Conservation (phyloP, 371 early-diverging fungal species). For the Haplosporangium sp. region DNA sequence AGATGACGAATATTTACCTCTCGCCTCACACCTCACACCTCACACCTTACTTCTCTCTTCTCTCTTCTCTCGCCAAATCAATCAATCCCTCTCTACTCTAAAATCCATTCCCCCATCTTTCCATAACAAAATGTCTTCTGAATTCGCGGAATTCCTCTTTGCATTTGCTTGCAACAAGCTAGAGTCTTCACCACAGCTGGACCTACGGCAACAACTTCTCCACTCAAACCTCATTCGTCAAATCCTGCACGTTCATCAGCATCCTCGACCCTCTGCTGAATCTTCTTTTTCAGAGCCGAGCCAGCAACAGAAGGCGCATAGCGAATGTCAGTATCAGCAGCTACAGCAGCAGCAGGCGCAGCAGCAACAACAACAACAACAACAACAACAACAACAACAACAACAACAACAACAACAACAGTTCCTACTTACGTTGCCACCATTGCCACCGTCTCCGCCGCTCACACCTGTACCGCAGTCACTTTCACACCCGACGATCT, state of each 20-base stretch:
- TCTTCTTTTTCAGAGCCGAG: neutral
- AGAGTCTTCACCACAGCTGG: slow-evolving; percentile 40
- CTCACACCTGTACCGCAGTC: slow-evolving; percentile 17
- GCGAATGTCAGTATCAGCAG: no score
- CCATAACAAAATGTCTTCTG: slow-evolving; percentile 20
- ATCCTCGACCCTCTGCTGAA: slow-evolving; percentile 6
- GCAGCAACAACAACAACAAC: slow-evolving; percentile 1
- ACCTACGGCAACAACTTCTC: slow-evolving; percentile 49
- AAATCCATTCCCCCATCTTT: neutral
- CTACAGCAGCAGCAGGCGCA: neutral
- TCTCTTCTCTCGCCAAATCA: neutral
- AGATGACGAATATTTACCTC: no score
- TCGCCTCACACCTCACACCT: no score
- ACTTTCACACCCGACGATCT: neutral
- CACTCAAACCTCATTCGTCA: slow-evolving; percentile 52
- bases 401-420: slow-evolving; percentile 1
- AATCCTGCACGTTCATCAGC: slow-evolving; percentile 42
- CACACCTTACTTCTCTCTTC: neutral
- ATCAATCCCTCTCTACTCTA: neutral
- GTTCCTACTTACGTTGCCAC: slow-evolving; percentile 11
- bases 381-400: neutral
- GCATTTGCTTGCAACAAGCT: slow-evolving; percentile 52
- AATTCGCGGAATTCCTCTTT: slow-evolving; percentile 41
- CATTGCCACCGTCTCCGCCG: slow-evolving; percentile 17
- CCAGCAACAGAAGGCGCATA: no score